Evolutionary conservation across 2,329 filamentous ascomycete genomes (phyloP), one percentile per base, ranked within the genome.

Genomic region (Cladophialophora bantiana): DNA sequence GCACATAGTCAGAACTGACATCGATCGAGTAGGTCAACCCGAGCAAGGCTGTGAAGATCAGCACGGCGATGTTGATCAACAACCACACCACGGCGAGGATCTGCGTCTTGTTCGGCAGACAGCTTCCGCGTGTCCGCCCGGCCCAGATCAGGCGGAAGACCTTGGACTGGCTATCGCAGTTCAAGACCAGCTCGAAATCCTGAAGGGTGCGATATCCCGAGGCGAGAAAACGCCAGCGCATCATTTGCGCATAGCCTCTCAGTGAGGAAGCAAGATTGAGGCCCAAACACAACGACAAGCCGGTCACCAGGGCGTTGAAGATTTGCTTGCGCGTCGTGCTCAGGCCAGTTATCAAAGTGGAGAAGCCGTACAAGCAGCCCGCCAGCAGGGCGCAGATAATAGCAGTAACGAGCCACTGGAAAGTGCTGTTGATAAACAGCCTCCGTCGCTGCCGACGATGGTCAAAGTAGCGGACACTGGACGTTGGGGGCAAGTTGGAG

Each of bases 21-120:
- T 71, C 66, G 40, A 68, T 70, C 3, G 70, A 71, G 53, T 71
- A 71, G 13, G 70, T 71, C 53, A 71, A 56, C 34, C 70, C 70
- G 13, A 71, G 54, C 57, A 71, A 50, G 26, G 70, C 70, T 10
- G 63, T 66, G 50, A 68, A 62, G 42, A 71, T 62, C 35, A 68
- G 62, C 3, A 69, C 52, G 34, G 60, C 66, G 42, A 70, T 35
- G 20, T 64, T 68, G 60, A 71, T 45, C 3, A 64, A 15, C 10
- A 71, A 36, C 66, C 66, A 71, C 10, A 65, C 26, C 13, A 61
- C 26, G 9, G 68, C 68, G 12, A 70, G 32, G 12, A 65, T 26
- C 45, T 71, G 70, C 2, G 64, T 64, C 42, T 65, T 70, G 56
- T 63, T 67, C 13, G 65, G 65, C n/a, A 54, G 65, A 20, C 56